phyloP scores from a whole-genome alignment of 2,329 filamentous ascomycete genomes.

The Calonectria pteridis region DNA sequence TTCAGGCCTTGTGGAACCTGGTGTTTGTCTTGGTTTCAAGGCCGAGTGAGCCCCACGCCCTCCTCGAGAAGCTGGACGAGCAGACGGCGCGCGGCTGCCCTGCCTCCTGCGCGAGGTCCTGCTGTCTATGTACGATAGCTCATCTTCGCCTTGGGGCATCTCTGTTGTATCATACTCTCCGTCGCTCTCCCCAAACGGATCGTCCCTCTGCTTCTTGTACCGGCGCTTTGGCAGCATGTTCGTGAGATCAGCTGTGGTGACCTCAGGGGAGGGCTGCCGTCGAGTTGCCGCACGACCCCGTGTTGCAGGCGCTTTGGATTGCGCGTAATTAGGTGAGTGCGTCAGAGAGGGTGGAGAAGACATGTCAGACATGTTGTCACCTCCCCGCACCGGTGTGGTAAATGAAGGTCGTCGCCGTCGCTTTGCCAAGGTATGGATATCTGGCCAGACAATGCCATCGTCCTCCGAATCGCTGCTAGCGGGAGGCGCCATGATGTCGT shows the following conservation, averaged over 20 bases:
- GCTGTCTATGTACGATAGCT: conserved; percentile 62
- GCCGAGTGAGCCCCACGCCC: conserved; percentile 40
- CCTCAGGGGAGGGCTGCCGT: conserved; percentile 54
- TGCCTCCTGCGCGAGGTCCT: conserved; percentile 51
- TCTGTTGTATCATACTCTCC: conserved; percentile 63
- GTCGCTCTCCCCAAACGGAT: conserved; percentile 58
- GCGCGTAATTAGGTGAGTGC: conserved; percentile 71
- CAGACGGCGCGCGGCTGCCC: conserved; percentile 44
- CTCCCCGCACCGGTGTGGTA: conserved; percentile 51
- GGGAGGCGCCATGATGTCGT: conserved; percentile 67
- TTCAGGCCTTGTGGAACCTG: conserved; percentile 35
- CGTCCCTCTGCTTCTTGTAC: conserved; percentile 52
- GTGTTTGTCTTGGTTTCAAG: conserved; percentile 41
- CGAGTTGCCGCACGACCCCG: conserved; percentile 49
- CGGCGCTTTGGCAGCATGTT: conserved; percentile 67
- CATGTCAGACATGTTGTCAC: conserved; percentile 62
- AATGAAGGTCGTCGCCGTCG: conserved; percentile 56
- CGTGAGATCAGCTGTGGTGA: conserved; percentile 68
- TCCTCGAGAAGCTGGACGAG: conserved; percentile 44
- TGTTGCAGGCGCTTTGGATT: conserved; percentile 41
- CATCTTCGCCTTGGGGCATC: conserved; percentile 67
- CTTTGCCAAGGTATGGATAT: conserved; percentile 64
- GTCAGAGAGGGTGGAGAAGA: conserved; percentile 76
- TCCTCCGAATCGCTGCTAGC: conserved; percentile 64
- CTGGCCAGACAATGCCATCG: conserved; percentile 62